Evolutionary conservation across 148 eudicot species (phyloP).

Genomic region (Gaultheria prostrata): DNA sequence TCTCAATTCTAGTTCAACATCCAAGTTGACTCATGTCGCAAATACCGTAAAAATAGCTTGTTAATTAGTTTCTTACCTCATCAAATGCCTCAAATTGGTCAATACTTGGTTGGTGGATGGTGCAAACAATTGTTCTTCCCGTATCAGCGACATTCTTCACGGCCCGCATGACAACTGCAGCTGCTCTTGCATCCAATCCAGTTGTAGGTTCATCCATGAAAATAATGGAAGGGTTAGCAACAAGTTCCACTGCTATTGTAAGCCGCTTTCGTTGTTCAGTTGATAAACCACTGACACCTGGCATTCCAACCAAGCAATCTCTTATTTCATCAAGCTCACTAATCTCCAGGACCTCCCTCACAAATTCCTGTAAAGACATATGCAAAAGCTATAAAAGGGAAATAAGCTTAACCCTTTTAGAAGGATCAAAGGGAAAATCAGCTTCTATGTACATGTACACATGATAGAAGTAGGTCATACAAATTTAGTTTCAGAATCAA

Average conservation of each 20-base stretch:
- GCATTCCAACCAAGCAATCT: slow-evolving; percentile 65
- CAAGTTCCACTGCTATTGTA: slow-evolving; percentile 84
- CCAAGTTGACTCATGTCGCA: neutral
- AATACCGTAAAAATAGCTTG: neutral
- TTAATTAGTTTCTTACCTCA: slow-evolving; percentile 42
- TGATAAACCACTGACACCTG: slow-evolving; percentile 65
- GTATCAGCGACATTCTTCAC: slow-evolving; percentile 68
- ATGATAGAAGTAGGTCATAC: slow-evolving; percentile 33
- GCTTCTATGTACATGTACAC: too few relatives aligned
- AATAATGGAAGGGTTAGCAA: slow-evolving; percentile 77
- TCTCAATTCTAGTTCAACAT: too few relatives aligned
- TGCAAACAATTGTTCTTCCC: slow-evolving; percentile 89
- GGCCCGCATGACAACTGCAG: slow-evolving; percentile 79
- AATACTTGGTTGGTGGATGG: slow-evolving; percentile 88
- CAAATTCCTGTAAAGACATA: slow-evolving; percentile 63
- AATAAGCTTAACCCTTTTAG: neutral
- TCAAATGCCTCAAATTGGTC: slow-evolving; percentile 89
- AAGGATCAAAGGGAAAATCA: neutral
- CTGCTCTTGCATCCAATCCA: slow-evolving; percentile 84
- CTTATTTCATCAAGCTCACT: slow-evolving; percentile 66
- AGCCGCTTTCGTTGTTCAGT: slow-evolving; percentile 82
- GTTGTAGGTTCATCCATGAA: slow-evolving; percentile 92
- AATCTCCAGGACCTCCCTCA: slow-evolving; percentile 64
- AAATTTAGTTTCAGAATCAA: slow-evolving; percentile 51
- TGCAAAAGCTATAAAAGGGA: neutral